These are phyloP conservation scores for Somion occarium DNA, from an alignment of 1,284 basidiomycete genomes.

Conservation along the genomic window DNA sequence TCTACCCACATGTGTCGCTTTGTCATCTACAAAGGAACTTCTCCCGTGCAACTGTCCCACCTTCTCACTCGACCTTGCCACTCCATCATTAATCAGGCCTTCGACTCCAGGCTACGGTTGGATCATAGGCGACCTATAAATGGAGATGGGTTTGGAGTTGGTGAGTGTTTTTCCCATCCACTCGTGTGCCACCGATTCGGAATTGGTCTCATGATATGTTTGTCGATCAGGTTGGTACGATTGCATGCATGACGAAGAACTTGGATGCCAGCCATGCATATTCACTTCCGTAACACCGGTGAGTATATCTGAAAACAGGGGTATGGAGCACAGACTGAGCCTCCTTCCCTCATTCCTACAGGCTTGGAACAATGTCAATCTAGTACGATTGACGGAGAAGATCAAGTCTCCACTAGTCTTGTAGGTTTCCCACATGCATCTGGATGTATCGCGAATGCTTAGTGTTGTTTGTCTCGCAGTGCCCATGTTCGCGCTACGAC, in stretches of 20 bases:
- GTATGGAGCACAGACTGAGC: too few species aligned
- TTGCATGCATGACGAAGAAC: slow-evolving; percentile 71
- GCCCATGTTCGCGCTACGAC: slow-evolving; percentile 91
- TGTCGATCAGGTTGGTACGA: slow-evolving; percentile 76
- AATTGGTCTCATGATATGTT: not conserved
- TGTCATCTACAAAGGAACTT: slow-evolving; percentile 88
- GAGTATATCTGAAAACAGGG: slow-evolving; percentile 25
- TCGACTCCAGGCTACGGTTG: slow-evolving; percentile 84
- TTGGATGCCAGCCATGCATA: slow-evolving; percentile 87
- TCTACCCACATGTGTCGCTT: slow-evolving; percentile 72
- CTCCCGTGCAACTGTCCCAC: slow-evolving; percentile 85
- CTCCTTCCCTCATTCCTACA: slow-evolving; percentile 24
- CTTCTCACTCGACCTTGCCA: slow-evolving; percentile 90
- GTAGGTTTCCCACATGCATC: slow-evolving; percentile 37
- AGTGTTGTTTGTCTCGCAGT: slow-evolving; percentile 34
- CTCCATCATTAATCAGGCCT: slow-evolving; percentile 95
- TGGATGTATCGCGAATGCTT: not conserved
- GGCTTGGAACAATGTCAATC: slow-evolving; percentile 95
- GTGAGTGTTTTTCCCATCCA: slow-evolving; percentile 48
- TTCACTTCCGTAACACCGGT: slow-evolving; percentile 96
- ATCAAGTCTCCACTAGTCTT: slow-evolving; percentile 93
- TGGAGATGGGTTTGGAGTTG: slow-evolving; percentile 96
- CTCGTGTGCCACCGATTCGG: not conserved
- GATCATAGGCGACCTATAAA: slow-evolving; percentile 83
- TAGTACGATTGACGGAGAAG: slow-evolving; percentile 88